Base-by-base conservation (phyloP, 176 grass and related monocot genomes). In the Musa acuminata region DNA sequence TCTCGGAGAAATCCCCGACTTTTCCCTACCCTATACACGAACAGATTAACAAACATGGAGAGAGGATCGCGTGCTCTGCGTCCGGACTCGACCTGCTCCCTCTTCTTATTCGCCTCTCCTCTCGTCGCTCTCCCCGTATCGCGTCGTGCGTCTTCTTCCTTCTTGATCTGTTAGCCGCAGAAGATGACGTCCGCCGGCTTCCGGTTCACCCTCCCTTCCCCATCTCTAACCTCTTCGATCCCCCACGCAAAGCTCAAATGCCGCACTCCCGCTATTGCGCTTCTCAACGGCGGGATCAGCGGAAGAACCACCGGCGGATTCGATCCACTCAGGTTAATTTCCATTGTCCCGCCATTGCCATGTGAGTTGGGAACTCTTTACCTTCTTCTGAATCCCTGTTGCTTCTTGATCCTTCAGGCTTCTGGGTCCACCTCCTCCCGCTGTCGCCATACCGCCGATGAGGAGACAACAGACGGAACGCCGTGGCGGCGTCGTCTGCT, bases 401-500 rank as follows among this genome's bases (percentile, higher is more conserved):
- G 21, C 19, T 70, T 70, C 67, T 51, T 49, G 35, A 70, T 70
- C 48, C 51, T 50, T n/a, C 48, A 70, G 67, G 67, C 2, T 70
- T 13, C 8, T 65, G 21, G 22, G 23, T 25, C 23, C 23, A 13
- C 23, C 22, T 13, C 23, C 25, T 21, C 67, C 67, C 6, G 35
- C 20, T 19, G 35, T 25, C 8, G 35, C 43, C 17, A 2, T 51
- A 8, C 78, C 79, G 7, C 57, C 19, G 49, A 74, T 67, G 52
- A 73, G 55, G 77, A 78, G 52, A 20, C 19, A 51, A 69, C 67
- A 8, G 23, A 3, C 11, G 74, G 52, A 59, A 48, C 48, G 9
- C 17, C 21, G n/a, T 21, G 10, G 21, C 5, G 82, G 55, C 60
- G 52, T 60, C 35, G 86, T 91, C 12, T 90, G 90, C 73, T 80